phyloP scores from a whole-genome alignment of 441 rosid species.

The Euphorbia celastroides region DNA sequence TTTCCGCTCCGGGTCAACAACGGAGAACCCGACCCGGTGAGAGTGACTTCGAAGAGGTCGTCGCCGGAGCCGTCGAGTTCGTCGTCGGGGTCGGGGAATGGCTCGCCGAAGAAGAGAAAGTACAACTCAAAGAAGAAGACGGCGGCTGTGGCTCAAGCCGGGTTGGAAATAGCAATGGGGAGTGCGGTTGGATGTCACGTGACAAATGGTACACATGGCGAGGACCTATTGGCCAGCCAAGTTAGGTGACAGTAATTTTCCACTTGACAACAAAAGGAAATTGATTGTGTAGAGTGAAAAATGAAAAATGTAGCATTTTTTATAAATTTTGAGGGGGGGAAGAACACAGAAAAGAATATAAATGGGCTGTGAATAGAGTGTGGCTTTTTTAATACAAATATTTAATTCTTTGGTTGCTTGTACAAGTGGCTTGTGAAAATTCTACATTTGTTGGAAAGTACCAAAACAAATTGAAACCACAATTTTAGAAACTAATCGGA shows the following conservation, averaged over 20 bases:
- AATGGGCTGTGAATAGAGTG: neutral
- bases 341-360: neutral
- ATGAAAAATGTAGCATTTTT: neutral
- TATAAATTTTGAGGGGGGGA: conserved; percentile 10
- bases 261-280: neutral
- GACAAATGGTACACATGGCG: conserved; percentile 32
- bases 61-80: conserved; percentile 37
- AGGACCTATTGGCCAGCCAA: conserved; percentile 27
- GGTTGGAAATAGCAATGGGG: conserved; percentile 22
- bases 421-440: too few relatives aligned
- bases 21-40: conserved; percentile 91
- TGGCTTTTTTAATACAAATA: neutral
- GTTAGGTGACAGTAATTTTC: neutral
- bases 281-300: neutral
- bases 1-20: conserved; percentile 83
- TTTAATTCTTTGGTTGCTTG: neutral
- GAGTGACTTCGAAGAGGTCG: conserved; percentile 68
- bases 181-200: conserved; percentile 22
- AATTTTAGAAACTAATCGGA: too few relatives aligned
- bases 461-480: too few relatives aligned
- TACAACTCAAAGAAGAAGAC: conserved; percentile 25
- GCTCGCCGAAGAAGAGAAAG: conserved; percentile 45
- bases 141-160: conserved; percentile 22
- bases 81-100: conserved; percentile 34
- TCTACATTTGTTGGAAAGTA: too few relatives aligned